Conservation (phyloP, 176 grass and related monocot genomes). For the Eragrostis nindensis region DNA sequence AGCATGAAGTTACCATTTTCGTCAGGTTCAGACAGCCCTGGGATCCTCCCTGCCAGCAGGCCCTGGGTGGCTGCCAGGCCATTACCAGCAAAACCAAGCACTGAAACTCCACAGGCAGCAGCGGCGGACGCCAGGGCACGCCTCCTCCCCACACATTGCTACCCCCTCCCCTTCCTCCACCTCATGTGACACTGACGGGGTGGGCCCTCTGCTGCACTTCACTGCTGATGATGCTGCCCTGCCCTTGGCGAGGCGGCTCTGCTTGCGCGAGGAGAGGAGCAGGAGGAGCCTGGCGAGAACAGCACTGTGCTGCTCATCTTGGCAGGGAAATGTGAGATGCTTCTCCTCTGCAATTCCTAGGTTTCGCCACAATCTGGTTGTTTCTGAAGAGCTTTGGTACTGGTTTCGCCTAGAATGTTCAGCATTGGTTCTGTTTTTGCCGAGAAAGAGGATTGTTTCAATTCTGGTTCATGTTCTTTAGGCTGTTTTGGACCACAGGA, state of each 20-base stretch:
- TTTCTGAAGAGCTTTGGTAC: slow-evolving; percentile 23
- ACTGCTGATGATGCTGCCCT: slow-evolving; percentile 28
- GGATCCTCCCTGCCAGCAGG: slow-evolving; percentile 81
- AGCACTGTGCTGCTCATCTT: slow-evolving; percentile 55
- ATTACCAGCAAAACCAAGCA: slow-evolving; percentile 55
- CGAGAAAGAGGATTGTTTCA: neutral
- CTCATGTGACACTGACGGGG: slow-evolving; percentile 25
- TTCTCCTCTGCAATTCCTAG: neutral
- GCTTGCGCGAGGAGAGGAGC: slow-evolving; percentile 41
- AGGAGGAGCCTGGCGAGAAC: slow-evolving; percentile 45
- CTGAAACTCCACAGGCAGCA: slow-evolving; percentile 41
- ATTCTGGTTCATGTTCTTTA: neutral
- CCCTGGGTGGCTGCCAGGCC: slow-evolving; percentile 71
- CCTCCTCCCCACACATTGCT: slow-evolving; percentile 58
- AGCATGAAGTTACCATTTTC: slow-evolving; percentile 64
- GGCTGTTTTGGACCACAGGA: slow-evolving; percentile 47
- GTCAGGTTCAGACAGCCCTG: slow-evolving; percentile 86
- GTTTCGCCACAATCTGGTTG: neutral
- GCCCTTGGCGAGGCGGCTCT: neutral
- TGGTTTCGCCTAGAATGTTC: neutral
- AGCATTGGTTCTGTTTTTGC: neutral
- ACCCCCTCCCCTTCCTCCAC: slow-evolving; percentile 15
- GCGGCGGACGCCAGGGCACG: slow-evolving; percentile 52
- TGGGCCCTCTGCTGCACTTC: slow-evolving; percentile 36
- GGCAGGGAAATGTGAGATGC: neutral